Base-by-base conservation (phyloP, 2,329 filamentous ascomycete species). In the Cytospora piceae region DNA sequence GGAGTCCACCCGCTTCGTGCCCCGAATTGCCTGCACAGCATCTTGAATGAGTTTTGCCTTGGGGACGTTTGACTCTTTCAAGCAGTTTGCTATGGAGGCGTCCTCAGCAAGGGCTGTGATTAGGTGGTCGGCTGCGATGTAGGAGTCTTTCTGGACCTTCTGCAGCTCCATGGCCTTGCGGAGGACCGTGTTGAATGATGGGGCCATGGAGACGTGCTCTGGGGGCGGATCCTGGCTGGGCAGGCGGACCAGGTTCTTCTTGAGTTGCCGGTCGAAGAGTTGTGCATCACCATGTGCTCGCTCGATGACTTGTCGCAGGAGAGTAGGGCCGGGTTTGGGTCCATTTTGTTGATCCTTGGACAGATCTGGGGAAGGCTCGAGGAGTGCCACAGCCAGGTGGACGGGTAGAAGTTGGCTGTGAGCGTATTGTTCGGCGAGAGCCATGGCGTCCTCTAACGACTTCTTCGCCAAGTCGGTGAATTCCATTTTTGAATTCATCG, bases 91-190 rank as follows among this genome's bases (percentile, higher is more conserved):
- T 63, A 98, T 88, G 53, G 85, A 82, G 8, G 84, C 70, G 72
- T 99, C 95, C 73, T 98, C 93, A 15, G 89, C 86, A 27, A 97
- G 83, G 1, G 92, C 89, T 69, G 90, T 89, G 74, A 99, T 97
- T 60, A 99, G 84, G 76, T 99, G 95, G 78, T 98, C 95, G 67
- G 98, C 89, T 51, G 94, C 95, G 70, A 99, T 92, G 77, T 89
- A 99, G 70, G 88, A 92, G 76, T 99, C 95, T 73, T 97, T 98
- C 74, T 99, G 95, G n/a, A 94, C 93, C 80, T 96, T 97, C 72
- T 96, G 94, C 63, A 99, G 79, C 37, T 98, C 93, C 76, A 91
- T 89, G 2, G 95, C 93, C 71, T 92, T 87, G 71, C 93, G 87
- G 60, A 99, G 83, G 65, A 97, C 86, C 71, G 90, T 92, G 69